A percentile compares a stretch with the other conserved stretches of the same genome.
phyloP scores from a whole-genome alignment of 2,329 filamentous ascomycete species.

The Curvularia verruculosa region DNA sequence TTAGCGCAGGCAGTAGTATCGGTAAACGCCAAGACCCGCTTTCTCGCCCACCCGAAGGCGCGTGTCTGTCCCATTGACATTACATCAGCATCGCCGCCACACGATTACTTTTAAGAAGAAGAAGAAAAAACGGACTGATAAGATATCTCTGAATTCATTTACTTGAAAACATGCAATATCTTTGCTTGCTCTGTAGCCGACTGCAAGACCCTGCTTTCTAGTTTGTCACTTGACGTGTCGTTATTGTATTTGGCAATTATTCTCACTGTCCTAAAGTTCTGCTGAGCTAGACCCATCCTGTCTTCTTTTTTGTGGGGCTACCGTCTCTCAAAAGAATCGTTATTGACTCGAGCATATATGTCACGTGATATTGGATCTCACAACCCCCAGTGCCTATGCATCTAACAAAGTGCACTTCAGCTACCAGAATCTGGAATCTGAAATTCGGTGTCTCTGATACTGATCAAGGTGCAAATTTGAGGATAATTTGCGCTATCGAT shows the following conservation, averaged over 20 bases:
- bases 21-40: constrained; percentile 8
- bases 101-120: neutral
- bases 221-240: neutral
- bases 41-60: constrained; percentile 4
- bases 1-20: constrained; percentile 15
- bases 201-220: neutral
- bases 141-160: neutral
- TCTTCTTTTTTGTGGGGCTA: neutral
- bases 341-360: neutral
- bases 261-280: neutral
- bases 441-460: neutral
- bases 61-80: constrained; percentile 1
- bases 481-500: neutral
- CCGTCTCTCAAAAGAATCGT: neutral
- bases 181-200: neutral
- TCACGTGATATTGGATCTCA: neutral
- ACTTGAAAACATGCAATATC: neutral
- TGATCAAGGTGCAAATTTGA: too few species aligned
- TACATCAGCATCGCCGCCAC: constrained; percentile 2
- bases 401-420: neutral
- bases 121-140: neutral
- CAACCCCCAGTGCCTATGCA: neutral
- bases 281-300: neutral
- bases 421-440: neutral
- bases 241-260: neutral